phyloP scores from a whole-genome alignment of 768 basidiomycete species.

The Tylopilus sp. region DNA sequence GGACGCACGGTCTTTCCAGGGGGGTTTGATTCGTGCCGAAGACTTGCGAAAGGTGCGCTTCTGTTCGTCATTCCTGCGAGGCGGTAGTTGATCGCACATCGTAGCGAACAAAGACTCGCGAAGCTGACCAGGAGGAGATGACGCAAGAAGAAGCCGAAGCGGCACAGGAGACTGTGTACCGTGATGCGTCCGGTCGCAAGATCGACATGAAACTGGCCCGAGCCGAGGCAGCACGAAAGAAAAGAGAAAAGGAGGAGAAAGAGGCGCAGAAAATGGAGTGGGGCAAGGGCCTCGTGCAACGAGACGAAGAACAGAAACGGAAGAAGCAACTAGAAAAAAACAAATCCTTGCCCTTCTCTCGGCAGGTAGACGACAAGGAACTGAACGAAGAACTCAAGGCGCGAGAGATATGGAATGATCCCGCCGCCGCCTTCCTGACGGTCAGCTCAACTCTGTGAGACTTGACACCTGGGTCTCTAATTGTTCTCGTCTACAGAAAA shows the following conservation, averaged over 20 bases:
- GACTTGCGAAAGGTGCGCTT: constrained; percentile 60
- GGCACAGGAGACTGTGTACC: constrained; percentile 90
- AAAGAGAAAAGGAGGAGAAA: constrained; percentile 79
- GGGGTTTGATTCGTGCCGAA: constrained; percentile 75
- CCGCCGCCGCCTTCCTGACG: constrained; percentile 91
- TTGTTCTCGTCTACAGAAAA: constrained; percentile 50
- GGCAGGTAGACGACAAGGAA: constrained; percentile 77
- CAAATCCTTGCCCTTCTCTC: constrained; percentile 62
- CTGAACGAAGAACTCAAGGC: constrained; percentile 83
- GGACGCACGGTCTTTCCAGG: constrained; percentile 47
- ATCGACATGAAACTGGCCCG: constrained; percentile 83
- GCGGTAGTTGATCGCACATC: background rate
- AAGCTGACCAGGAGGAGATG: constrained; percentile 33
- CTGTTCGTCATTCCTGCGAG: background rate
- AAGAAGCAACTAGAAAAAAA: constrained; percentile 66
- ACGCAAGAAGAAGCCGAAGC: constrained; percentile 47
- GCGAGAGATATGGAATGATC: constrained; percentile 92
- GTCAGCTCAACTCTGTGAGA: constrained; percentile 41
- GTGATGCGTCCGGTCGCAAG: constrained; percentile 83
- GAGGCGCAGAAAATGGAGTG: constrained; percentile 95
- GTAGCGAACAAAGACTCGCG: constrained; percentile 40
- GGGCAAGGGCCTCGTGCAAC: constrained; percentile 94
- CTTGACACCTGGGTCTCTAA: constrained; percentile 1
- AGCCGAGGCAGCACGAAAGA: constrained; percentile 79
- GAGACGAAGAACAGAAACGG: constrained; percentile 70